phyloP scores from a whole-genome alignment of 1,284 basidiomycete genomes.

The Trametes hirsuta region DNA sequence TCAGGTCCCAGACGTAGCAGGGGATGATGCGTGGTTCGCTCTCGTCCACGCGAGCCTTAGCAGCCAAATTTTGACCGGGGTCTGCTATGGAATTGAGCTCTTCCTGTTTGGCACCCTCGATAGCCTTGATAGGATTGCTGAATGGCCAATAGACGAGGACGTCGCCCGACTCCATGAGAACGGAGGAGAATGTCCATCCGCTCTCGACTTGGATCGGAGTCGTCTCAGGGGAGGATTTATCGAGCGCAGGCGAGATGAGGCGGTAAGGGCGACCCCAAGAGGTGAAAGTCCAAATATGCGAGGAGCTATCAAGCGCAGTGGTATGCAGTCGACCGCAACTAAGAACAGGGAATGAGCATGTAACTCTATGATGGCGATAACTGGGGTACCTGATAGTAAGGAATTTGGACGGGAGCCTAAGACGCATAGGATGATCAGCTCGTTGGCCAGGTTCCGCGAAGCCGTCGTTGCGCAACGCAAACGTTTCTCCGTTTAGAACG shows the following conservation, averaged over 20 bases:
- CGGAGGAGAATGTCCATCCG: constrained; percentile 79
- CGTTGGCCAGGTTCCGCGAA: constrained; percentile 56
- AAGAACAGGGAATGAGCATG: not conserved
- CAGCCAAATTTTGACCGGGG: constrained; percentile 12
- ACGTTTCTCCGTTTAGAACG: constrained; percentile 56
- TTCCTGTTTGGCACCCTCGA: constrained; percentile 44
- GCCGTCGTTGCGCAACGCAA: constrained; percentile 52
- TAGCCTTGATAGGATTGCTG: constrained; percentile 42
- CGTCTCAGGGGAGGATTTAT: constrained; percentile 46
- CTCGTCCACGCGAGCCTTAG: constrained; percentile 38
- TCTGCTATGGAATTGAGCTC: constrained; percentile 49
- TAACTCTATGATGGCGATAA: not conserved
- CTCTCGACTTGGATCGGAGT: constrained; percentile 73
- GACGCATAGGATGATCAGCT: constrained; percentile 55
- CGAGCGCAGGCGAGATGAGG: constrained; percentile 54
- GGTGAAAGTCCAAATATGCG: constrained; percentile 70
- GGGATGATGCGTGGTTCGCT: constrained; percentile 48
- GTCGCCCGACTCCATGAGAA: constrained; percentile 69
- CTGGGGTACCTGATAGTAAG: constrained; percentile 62
- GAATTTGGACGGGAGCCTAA: constrained; percentile 59
- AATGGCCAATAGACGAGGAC: constrained; percentile 82
- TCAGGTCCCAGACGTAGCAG: constrained; percentile 63
- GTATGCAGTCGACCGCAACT: constrained; percentile 79
- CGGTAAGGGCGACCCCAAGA: constrained; percentile 77
- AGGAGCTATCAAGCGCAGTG: constrained; percentile 60